Percentiles rank a stretch among this genome's conserved stretches.
Evolutionary conservation across 1,139 yeast species (phyloP).

Genomic region (Debaryomyces coudertii): DNA sequence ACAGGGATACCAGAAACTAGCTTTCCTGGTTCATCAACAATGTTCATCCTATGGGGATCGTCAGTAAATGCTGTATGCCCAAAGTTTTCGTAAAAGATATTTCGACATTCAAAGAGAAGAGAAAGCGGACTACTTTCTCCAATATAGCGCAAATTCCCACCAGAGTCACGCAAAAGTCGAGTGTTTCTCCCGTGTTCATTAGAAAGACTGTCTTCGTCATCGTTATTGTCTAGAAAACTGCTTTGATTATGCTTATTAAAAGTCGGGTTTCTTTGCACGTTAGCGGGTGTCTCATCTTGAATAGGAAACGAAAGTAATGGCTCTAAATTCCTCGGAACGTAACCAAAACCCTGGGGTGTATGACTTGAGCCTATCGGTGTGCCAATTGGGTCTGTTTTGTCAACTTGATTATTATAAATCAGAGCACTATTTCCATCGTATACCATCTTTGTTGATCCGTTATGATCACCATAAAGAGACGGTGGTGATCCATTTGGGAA

Average conservation of each 20-base stretch:
- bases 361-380: not conserved
- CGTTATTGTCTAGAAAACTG: not conserved
- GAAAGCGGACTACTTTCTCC: conserved; percentile 34
- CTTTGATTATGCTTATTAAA: not conserved
- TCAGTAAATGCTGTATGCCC: conserved; percentile 14
- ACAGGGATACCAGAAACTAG: conserved; percentile 15
- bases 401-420: not conserved
- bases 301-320: conserved; percentile 30
- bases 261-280: not conserved
- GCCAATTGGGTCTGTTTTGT: not conserved
- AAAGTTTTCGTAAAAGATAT: conserved; percentile 22
- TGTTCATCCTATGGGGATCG: conserved; percentile 17
- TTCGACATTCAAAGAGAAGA: conserved; percentile 28
- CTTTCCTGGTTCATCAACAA: conserved; percentile 22
- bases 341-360: conserved; percentile 6
- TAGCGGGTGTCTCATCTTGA: conserved; percentile 12
- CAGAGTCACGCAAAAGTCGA: conserved; percentile 24
- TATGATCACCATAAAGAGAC: not conserved
- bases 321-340: conserved; percentile 30
- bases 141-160: conserved; percentile 28
- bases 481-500: not conserved
- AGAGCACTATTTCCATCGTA: not conserved
- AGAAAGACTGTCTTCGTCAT: conserved; percentile 16
- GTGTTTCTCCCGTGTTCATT: conserved; percentile 22
- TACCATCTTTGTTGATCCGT: not conserved